Conservation (phyloP, 2,329 filamentous ascomycete genomes). For the Cadophora luteo-olivacea region DNA sequence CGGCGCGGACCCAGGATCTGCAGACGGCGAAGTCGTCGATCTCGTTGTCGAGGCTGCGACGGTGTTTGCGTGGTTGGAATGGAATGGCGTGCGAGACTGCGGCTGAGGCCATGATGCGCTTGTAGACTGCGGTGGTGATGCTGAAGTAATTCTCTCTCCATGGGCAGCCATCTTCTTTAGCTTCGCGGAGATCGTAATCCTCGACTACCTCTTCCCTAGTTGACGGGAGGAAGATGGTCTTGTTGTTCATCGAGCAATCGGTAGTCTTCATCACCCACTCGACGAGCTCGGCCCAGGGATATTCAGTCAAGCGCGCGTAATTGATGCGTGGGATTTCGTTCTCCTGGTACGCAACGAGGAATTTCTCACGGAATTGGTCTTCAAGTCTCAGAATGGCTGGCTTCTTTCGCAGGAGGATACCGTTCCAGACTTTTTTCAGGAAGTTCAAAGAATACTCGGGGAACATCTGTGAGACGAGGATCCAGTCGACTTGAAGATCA, state of each 20-base stretch:
- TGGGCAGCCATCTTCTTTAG: conserved; percentile 44
- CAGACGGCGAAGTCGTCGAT: conserved; percentile 51
- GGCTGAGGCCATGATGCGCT: conserved; percentile 44
- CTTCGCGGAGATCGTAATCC: conserved; percentile 44
- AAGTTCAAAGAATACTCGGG: conserved; percentile 58
- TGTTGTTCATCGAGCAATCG: conserved; percentile 48
- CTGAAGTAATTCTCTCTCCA: conserved; percentile 66
- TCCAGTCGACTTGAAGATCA: conserved; percentile 66
- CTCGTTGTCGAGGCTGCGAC: conserved; percentile 23
- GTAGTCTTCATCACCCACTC: conserved; percentile 66
- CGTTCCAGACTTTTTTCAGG: conserved; percentile 62
- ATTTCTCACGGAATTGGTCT: conserved; percentile 68
- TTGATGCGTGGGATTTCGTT: conserved; percentile 67
- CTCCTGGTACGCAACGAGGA: conserved; percentile 69
- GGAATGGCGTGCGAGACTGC: conserved; percentile 53
- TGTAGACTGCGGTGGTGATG: conserved; percentile 53
- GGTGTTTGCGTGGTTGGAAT: not conserved
- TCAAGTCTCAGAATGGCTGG: conserved; percentile 59
- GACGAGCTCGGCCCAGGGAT: conserved; percentile 72
- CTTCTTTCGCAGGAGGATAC: conserved; percentile 56
- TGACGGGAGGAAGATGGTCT: conserved; percentile 54
- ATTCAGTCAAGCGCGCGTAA: conserved; percentile 66
- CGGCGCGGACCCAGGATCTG: conserved; percentile 65
- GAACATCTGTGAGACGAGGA: conserved; percentile 61
- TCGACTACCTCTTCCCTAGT: conserved; percentile 53